Base-by-base conservation (phyloP, 2,329 filamentous ascomycete genomes). In the Aspergillus novofumigatus region DNA sequence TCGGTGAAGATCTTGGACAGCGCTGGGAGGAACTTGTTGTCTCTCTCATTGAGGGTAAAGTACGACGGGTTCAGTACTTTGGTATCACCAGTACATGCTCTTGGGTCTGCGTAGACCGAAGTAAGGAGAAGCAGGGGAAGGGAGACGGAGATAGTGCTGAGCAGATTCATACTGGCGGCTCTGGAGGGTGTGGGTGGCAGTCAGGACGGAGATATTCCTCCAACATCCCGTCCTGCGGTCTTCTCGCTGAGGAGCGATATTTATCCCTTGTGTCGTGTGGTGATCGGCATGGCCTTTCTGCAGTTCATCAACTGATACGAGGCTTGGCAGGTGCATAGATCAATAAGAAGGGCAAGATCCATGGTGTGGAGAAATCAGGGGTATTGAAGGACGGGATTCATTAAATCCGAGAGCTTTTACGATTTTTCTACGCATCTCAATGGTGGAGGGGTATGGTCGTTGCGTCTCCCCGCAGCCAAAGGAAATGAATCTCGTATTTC, bases 21-120 rank as follows among this genome's bases (percentile, higher is more conserved):
- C 4, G 49, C 55, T 10, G 57, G 35, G 10, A 63, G 51, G 44
- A 57, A 53, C 10, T 52, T 17, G 42, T 49, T 61, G 32, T 59
- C 57, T 6, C 55, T 58, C 42, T 61, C 57, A n/a, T 61, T 42
- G 47, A 61, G 59, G 35, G 59, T 61, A 26, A 61, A 61, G 32
- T 61, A 45, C 4, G 42, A 45, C 42, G 42, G 42, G 21, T 10
- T 10, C 42, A 45, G 42, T 20, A 9, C n/a, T 21, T 45, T 45
- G 42, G 42, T 45, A 21, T 45, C 42, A 11, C 42, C 42, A 21
- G 42, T 25, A 25, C 42, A 45, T 45, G 42, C 42, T 21, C 42
- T 9, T 23, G 42, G 42, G 11, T 45, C 42, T 25, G 42, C 42
- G 10, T 10, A 20, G n/a, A 23, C 42, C 20, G 42, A 45, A 7